Evolutionary conservation across 768 basidiomycete genomes (phyloP), one percentile per base, ranked within the genome.

Genomic region (Ramaria rubella): DNA sequence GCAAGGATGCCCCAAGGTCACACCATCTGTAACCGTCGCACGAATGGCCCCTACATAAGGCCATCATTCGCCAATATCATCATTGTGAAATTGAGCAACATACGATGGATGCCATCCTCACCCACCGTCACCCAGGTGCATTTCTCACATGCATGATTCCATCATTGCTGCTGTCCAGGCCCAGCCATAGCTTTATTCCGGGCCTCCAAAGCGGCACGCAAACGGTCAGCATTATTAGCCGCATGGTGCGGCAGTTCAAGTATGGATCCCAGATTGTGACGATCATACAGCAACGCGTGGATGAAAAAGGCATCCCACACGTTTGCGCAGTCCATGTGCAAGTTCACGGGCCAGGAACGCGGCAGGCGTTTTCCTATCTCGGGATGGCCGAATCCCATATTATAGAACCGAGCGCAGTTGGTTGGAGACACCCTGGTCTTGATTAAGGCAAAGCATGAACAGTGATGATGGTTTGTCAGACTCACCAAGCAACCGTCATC

Each of bases 301-400:
- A 53, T 2, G 53, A 19, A 58, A 43, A 58, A 58, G 4, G 42
- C 42, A 21, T 58, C 58, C 53, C 52, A 58, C 12, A 58, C 40
- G 27, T 58, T 30, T 21, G 26, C 52, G 24, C 29, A 40, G 40
- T 55, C 52, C 46, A 55, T 29, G 11, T 55, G 26, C 29, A 55
- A 26, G 8, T 46, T 46, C 12, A 46, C 23, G 9, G 36, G 23
- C 52, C 52, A 55, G 8, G 38, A n/a, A 24, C 19, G 24, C 17
- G 19, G 7, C 15, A 6, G 23, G 21, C 21, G 19, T n/a, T 11
- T 11, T 11, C 11, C 36, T 11, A 38, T 38, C 11, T 38, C 36
- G 34, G 52, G 24, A 17, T 21, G 17, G 5, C 12, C 11, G 26
- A 38, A 36, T 5, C 33, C 8, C 26, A 55, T 31, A 49, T 49